Conservation (phyloP, 2,329 filamentous ascomycete genomes). For the Cordyceps farinosa region DNA sequence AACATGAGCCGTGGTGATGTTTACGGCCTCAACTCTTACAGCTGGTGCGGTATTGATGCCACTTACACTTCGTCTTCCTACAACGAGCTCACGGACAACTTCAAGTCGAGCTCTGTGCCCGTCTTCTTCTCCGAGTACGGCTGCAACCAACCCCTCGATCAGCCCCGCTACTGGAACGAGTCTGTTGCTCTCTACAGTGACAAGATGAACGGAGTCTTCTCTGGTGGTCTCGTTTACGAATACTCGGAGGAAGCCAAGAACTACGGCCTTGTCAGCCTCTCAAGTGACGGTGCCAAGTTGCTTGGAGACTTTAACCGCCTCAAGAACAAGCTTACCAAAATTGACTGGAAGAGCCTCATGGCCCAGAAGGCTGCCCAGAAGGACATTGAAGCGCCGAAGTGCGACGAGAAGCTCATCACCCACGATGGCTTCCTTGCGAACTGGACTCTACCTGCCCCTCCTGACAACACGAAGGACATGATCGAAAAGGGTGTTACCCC, state of each 20-base stretch:
- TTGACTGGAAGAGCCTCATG: constrained; percentile 68
- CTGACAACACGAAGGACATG: constrained; percentile 64
- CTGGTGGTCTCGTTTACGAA: constrained; percentile 78
- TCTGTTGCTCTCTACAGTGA: constrained; percentile 67
- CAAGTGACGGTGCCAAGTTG: constrained; percentile 55
- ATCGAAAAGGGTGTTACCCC: constrained; percentile 72
- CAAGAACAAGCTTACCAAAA: constrained; percentile 67
- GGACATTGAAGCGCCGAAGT: constrained; percentile 54
- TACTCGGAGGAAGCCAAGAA: constrained; percentile 68
- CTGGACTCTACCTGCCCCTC: constrained; percentile 71
- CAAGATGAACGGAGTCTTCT: constrained; percentile 65
- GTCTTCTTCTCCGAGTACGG: constrained; percentile 82
- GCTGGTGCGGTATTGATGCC: constrained; percentile 63
- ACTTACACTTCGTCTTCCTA: constrained; percentile 62
- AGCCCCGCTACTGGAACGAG: constrained; percentile 73
- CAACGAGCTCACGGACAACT: constrained; percentile 59
- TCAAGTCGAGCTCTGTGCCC: constrained; percentile 63
- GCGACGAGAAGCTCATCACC: constrained; percentile 64
- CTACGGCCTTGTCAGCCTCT: constrained; percentile 62
- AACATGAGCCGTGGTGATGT: constrained; percentile 66
- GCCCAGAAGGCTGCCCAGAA: constrained; percentile 54
- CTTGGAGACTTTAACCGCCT: constrained; percentile 69
- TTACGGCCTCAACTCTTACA: constrained; percentile 72
- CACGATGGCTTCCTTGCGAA: constrained; percentile 66
- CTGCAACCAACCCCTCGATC: constrained; percentile 60